These are phyloP conservation scores for Thielaviopsis euricoi DNA, from an alignment of 2,329 filamentous ascomycete genomes.

Conservation along the genomic window DNA sequence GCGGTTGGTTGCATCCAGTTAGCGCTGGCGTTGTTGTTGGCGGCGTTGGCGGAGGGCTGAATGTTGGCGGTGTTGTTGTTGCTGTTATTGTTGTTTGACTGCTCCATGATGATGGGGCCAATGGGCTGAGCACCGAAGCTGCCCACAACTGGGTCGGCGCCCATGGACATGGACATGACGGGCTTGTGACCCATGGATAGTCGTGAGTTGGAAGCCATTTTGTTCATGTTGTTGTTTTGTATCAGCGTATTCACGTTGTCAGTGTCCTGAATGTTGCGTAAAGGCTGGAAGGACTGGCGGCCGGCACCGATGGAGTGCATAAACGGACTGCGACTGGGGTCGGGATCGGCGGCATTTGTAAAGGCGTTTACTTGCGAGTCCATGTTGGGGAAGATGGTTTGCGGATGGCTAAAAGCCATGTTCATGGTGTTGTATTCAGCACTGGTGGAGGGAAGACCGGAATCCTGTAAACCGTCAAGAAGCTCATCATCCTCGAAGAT, in stretches of 20 bases:
- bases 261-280: conserved; percentile 32
- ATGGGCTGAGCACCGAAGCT: conserved; percentile 67
- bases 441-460: conserved; percentile 36
- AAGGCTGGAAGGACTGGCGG: conserved; percentile 54
- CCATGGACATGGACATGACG: conserved; percentile 2
- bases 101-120: conserved; percentile 40
- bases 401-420: conserved; percentile 36
- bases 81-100: neutral
- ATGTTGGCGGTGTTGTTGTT: neutral
- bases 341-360: conserved; percentile 81
- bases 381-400: conserved; percentile 21
- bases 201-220: neutral
- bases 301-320: conserved; percentile 56
- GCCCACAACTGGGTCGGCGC: conserved; percentile 25
- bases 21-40: neutral
- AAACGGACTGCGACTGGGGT: conserved; percentile 84
- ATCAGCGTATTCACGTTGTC: conserved; percentile 31
- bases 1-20: conserved; percentile 43
- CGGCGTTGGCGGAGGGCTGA: neutral
- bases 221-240: neutral
- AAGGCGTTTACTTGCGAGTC: conserved; percentile 62
- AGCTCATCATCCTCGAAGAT: conserved; percentile 81
- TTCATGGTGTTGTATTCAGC: conserved; percentile 41
- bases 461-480: conserved; percentile 47
- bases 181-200: conserved; percentile 22